Conservation (phyloP, 805 yeast species). For the Saturnispora diversa region DNA sequence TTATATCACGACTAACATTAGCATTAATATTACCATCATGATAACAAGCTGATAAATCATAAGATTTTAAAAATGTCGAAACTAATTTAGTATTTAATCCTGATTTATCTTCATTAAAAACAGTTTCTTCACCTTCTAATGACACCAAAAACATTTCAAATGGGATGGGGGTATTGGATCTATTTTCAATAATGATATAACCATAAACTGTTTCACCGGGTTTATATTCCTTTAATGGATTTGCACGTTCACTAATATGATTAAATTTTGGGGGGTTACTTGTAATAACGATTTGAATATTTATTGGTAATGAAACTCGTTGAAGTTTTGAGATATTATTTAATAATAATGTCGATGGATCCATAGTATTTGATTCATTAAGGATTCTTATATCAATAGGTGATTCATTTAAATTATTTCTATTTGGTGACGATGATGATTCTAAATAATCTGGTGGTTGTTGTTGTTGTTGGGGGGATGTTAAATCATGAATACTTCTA, state of each 20-base stretch:
- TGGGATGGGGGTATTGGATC: slow-evolving; percentile 33
- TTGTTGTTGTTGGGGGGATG: slow-evolving; percentile 10
- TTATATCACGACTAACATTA: slow-evolving; percentile 6
- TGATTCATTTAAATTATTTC: neutral
- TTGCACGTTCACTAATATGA: slow-evolving; percentile 22
- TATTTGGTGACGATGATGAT: neutral
- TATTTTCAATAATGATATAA: slow-evolving; percentile 38
- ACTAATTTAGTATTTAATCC: slow-evolving; percentile 9
- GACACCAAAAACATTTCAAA: slow-evolving; percentile 58
- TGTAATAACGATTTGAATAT: slow-evolving; percentile 30
- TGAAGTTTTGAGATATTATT: slow-evolving; percentile 25
- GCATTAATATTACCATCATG: slow-evolving; percentile 29
- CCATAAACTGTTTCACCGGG: slow-evolving; percentile 67
- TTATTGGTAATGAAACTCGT: slow-evolving; percentile 21
- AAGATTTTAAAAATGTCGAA: slow-evolving; percentile 38
- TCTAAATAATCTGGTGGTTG: slow-evolving; percentile 23
- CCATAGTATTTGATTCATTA: neutral
- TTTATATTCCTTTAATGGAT: slow-evolving; percentile 43
- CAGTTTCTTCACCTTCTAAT: slow-evolving; percentile 42
- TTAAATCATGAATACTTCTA: slow-evolving; percentile 18
- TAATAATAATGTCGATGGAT: slow-evolving; percentile 15
- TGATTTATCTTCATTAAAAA: slow-evolving; percentile 10
- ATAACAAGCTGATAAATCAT: slow-evolving; percentile 46
- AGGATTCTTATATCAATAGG: neutral
- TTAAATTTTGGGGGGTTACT: slow-evolving; percentile 31